These are phyloP conservation scores for Candida gorgasii DNA, from an alignment of 805 yeast species.

Conservation along the genomic window DNA sequence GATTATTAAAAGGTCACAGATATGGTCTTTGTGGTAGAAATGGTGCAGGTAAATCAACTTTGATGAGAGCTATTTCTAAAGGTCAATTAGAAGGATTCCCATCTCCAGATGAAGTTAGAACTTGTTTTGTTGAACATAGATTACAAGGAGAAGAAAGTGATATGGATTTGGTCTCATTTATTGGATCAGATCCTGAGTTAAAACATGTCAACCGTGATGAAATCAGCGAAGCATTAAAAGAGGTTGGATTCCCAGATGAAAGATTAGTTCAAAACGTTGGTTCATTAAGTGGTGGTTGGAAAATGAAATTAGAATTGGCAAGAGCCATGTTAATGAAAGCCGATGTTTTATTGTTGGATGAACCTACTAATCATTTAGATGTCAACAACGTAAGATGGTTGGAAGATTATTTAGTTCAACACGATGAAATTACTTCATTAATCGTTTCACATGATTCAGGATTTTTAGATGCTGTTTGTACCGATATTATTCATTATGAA, in stretches of 20 bases:
- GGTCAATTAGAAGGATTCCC: constrained; percentile 99
- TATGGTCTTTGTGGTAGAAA: constrained; percentile 98
- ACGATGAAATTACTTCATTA: constrained; percentile 86
- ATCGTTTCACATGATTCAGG: constrained; percentile 98
- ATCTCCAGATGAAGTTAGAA: constrained; percentile 76
- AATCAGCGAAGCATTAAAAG: constrained; percentile 71
- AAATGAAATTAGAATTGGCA: constrained; percentile 97
- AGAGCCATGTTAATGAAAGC: constrained; percentile 98
- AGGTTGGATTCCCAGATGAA: constrained; percentile 90
- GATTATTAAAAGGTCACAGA: constrained; percentile 91
- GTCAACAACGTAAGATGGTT: constrained; percentile 93
- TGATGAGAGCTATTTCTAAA: constrained; percentile 94
- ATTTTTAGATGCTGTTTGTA: constrained; percentile 91
- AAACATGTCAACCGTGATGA: constrained; percentile 61
- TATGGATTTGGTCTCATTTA: constrained; percentile 82
- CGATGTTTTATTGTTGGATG: constrained; percentile 90
- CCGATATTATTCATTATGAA: constrained; percentile 96
- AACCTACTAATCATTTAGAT: constrained; percentile 98
- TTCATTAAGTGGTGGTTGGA: constrained; percentile 98
- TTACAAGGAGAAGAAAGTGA: constrained; percentile 94
- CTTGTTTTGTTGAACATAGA: constrained; percentile 97
- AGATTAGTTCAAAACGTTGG: constrained; percentile 91
- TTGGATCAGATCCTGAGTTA: constrained; percentile 86
- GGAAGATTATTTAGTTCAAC: constrained; percentile 78
- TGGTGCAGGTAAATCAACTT: constrained; percentile 98